Evolutionary conservation across 257 asterid species (phyloP).

Genomic region (Nicotiana attenuata): DNA sequence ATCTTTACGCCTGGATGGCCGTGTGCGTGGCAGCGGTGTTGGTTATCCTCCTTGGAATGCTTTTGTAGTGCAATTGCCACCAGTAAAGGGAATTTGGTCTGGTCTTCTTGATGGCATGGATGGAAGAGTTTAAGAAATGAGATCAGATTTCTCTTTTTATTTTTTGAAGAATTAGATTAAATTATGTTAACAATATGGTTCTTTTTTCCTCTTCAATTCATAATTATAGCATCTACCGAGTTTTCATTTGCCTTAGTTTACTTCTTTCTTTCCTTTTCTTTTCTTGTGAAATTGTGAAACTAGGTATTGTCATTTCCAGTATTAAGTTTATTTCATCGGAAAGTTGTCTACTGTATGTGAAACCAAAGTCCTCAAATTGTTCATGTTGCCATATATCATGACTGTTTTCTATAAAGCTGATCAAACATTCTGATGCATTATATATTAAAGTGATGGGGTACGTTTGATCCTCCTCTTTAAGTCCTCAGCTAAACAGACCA

Average conservation of each 20-base stretch:
- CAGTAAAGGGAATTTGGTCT: conserved; percentile 80
- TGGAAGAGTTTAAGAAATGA: conserved; percentile 66
- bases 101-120: conserved; percentile 98
- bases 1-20: conserved; percentile 92
- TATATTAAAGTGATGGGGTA: not conserved
- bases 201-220: not conserved
- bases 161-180: not conserved
- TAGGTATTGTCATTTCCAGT: not conserved
- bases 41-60: conserved; percentile 99
- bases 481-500: not conserved
- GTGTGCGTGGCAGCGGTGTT: conserved; percentile 95
- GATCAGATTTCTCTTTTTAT: not conserved
- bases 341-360: not conserved
- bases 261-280: not conserved
- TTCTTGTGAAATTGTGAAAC: not conserved
- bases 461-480: not conserved
- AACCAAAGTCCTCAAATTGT: not conserved
- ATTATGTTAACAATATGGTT: not conserved
- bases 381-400: not conserved
- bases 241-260: not conserved
- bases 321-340: not conserved
- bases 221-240: not conserved
- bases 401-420: not conserved
- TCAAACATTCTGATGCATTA: not conserved
- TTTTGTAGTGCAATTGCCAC: conserved; percentile 77